Base-by-base conservation (phyloP, 139 green algal genomes). In the Astrephomene gubernaculifera region DNA sequence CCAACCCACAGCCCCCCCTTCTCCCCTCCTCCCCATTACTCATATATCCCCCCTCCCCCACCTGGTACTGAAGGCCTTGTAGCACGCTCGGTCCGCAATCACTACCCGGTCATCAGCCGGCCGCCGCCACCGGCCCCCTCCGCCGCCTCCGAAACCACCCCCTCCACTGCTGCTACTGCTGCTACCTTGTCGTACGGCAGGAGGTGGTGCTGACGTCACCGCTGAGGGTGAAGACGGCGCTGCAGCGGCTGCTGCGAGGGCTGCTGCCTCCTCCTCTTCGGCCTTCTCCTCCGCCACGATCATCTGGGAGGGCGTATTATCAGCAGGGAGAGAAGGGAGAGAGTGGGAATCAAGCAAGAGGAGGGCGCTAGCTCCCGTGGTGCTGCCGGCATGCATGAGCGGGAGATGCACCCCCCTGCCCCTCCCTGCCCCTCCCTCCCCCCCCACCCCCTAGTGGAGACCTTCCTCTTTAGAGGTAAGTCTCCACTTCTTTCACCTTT, bases 241-340 rank as follows among this genome's bases (percentile, higher is more conserved):
- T n/a, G n/a, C n/a, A n/a, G n/a, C n/a, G n/a, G n/a, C n/a, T n/a
- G n/a, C n/a, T n/a, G n/a, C n/a, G n/a, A n/a, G n/a, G n/a, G n/a
- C n/a, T n/a, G n/a, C n/a, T n/a, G 52, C 19, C 2, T 21, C 57
- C 0, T 31, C 54, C 39, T 38, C 38, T 27, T n/a, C 1, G 22
- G 36, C 38, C 74, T 82, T 57, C 74, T 82, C 74, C 74, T 82
- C 74, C 6, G 54, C 74, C 35, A 70, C 73, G 22, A 82, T 68
- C 54, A 82, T 82, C 74, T 82, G 74, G 0, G 4, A 10, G 12
- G 1, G 49, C 4, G 21, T 10, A 41, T 21, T 0, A 29, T 39
- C 25, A 17, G 2, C 22, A 19, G 4, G 0, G 39, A 21, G 4
- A 57, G 33, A 24, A 19, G 12, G 4, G 1, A 39, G 69, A 35